Conservation (phyloP, 2,329 filamentous ascomycete genomes). For the Monascus ruber region DNA sequence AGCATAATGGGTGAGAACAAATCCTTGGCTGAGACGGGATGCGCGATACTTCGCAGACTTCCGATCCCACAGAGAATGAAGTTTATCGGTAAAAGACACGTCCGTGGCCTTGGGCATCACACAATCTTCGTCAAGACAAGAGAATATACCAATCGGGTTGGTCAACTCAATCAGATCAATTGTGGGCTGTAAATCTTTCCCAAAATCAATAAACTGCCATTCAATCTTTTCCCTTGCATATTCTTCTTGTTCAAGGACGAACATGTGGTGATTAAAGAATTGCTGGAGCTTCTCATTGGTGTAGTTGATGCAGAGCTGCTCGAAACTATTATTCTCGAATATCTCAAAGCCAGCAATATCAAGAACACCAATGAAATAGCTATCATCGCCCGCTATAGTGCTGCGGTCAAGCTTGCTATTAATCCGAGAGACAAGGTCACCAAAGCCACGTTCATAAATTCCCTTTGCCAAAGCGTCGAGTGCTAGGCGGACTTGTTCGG, state of each 20-base stretch:
- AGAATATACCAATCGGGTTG: conserved; percentile 98
- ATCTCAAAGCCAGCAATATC: conserved; percentile 99
- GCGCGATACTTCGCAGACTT: conserved; percentile 89
- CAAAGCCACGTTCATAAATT: conserved; percentile 94
- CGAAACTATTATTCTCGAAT: conserved; percentile 96
- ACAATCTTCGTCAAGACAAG: conserved; percentile 91
- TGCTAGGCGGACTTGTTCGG: conserved; percentile 83
- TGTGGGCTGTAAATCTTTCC: conserved; percentile 89
- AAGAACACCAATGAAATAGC: conserved; percentile 90
- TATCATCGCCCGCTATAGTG: conserved; percentile 72
- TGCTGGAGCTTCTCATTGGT: conserved; percentile 98
- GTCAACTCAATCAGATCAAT: conserved; percentile 94
- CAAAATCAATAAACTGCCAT: conserved; percentile 99
- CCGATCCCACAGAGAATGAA: conserved; percentile 93
- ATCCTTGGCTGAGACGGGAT: conserved; percentile 79
- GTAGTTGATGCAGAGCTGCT: conserved; percentile 98
- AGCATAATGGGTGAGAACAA: conserved; percentile 93
- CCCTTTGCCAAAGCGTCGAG: conserved; percentile 91
- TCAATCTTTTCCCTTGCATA: conserved; percentile 96
- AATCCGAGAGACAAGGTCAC: conserved; percentile 81
- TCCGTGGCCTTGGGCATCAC: conserved; percentile 99
- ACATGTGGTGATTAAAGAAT: conserved; percentile 99
- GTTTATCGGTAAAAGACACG: conserved; percentile 90
- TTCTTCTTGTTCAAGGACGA: conserved; percentile 95
- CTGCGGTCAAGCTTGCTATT: conserved; percentile 85